Conservation (phyloP, 2,329 filamentous ascomycete species). For the Didymella sp. region DNA sequence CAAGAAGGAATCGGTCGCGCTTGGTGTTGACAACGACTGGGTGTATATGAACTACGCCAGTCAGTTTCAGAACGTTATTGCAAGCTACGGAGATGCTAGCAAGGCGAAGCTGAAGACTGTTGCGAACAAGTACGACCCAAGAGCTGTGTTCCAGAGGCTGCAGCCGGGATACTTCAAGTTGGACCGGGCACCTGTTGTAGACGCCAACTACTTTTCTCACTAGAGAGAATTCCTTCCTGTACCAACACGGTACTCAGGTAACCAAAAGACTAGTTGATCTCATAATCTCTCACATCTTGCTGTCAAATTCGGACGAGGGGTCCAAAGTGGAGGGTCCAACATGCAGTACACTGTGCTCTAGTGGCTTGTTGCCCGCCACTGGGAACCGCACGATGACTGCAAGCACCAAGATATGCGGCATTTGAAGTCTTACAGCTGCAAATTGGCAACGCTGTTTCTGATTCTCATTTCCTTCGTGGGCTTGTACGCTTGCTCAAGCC, state of each 20-base stretch:
- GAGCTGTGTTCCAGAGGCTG: not conserved
- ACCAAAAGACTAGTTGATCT: not conserved
- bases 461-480: too few relatives aligned
- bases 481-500: not conserved
- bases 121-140: not conserved
- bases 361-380: not conserved
- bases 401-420: too few relatives aligned
- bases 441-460: too few relatives aligned
- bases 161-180: not conserved
- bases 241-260: not conserved
- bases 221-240: not conserved
- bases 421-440: too few relatives aligned
- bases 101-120: not conserved
- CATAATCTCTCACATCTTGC: not conserved
- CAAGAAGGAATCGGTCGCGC: not conserved
- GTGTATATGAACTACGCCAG: not conserved
- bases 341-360: not conserved
- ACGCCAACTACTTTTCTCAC: not conserved
- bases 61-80: not conserved
- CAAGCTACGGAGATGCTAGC: not conserved
- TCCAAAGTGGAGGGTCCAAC: not conserved
- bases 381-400: not conserved
- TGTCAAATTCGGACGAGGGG: too few relatives aligned
- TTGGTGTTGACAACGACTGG: not conserved
- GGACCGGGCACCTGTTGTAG: not conserved